Evolutionary conservation across 768 basidiomycete genomes (phyloP).

Genomic region (Russula lepida): DNA sequence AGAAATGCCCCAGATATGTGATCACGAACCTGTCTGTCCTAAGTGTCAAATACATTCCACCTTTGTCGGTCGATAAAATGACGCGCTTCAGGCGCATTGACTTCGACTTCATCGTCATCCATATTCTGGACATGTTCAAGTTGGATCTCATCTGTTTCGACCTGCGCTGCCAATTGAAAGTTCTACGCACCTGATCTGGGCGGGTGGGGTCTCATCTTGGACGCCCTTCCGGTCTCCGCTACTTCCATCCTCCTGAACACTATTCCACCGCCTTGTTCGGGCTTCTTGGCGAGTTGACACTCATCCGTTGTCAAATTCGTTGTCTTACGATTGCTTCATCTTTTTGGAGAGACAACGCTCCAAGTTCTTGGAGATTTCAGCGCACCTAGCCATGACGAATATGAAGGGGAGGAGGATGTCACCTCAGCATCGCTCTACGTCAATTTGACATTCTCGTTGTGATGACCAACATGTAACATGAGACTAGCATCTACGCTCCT

Average conservation of each 20-base stretch:
- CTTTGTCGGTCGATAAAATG: conserved; percentile 59
- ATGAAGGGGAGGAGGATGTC: neutral
- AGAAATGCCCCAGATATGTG: neutral
- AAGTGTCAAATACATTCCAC: conserved; percentile 56
- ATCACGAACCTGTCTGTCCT: conserved; percentile 46
- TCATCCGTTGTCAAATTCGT: too few species aligned
- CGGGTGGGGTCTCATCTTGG: conserved; percentile 40
- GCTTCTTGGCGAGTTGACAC: conserved; percentile 31
- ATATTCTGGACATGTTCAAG: conserved; percentile 28
- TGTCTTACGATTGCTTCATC: conserved; percentile 68
- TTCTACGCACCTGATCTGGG: conserved; percentile 44
- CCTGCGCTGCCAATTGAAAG: conserved; percentile 44
- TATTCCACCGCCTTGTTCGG: conserved; percentile 25
- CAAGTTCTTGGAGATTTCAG: conserved; percentile 53
- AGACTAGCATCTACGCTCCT: neutral
- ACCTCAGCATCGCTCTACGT: too few species aligned
- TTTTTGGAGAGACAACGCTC: conserved; percentile 40
- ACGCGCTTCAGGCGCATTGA: conserved; percentile 39
- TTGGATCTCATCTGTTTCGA: conserved; percentile 11
- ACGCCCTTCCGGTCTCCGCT: conserved; percentile 58
- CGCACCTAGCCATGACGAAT: conserved; percentile 63
- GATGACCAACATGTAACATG: neutral
- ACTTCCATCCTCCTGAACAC: conserved; percentile 28
- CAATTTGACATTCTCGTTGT: neutral
- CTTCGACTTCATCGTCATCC: conserved; percentile 30